phyloP scores from a whole-genome alignment of 1,284 basidiomycete genomes.

The Paramarasmius palmivorus region DNA sequence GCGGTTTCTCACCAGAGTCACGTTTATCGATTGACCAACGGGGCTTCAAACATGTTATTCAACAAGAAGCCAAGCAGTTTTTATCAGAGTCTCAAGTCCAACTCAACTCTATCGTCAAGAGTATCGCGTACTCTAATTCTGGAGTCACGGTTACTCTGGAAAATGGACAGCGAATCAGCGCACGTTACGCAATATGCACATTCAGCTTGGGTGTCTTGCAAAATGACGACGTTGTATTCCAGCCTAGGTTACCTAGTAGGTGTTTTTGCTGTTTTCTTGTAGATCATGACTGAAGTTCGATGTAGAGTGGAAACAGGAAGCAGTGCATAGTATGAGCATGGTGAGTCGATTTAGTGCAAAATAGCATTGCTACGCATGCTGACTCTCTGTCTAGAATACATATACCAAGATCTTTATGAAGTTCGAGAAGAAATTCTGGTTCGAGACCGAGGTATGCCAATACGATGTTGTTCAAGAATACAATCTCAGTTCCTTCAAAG shows the following conservation, averaged over 20 bases:
- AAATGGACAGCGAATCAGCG: conserved; percentile 44
- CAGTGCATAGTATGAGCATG: conserved; percentile 68
- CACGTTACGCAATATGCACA: conserved; percentile 60
- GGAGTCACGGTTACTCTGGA: conserved; percentile 47
- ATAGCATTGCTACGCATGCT: too few species aligned
- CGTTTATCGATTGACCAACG: conserved; percentile 59
- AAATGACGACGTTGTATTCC: conserved; percentile 56
- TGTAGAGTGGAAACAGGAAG: conserved; percentile 60
- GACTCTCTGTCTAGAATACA: too few species aligned
- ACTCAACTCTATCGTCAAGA: conserved; percentile 53
- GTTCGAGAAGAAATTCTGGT: conserved; percentile 70
- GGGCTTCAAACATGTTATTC: conserved; percentile 58
- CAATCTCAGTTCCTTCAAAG: conserved; percentile 29
- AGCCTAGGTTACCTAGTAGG: conserved; percentile 47
- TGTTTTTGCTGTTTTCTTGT: conserved; percentile 1
- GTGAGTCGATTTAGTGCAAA: too few species aligned
- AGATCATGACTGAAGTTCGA: neutral
- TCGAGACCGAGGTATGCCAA: conserved; percentile 53
- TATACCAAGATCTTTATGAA: conserved; percentile 75
- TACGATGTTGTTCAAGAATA: neutral
- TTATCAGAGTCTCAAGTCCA: conserved; percentile 43
- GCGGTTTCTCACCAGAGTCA: conserved; percentile 60
- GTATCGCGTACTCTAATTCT: conserved; percentile 45
- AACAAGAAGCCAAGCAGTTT: conserved; percentile 56
- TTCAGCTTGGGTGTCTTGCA: conserved; percentile 68